Conservation (phyloP, 164 flowering plant genomes). For the Vitis rupestris region DNA sequence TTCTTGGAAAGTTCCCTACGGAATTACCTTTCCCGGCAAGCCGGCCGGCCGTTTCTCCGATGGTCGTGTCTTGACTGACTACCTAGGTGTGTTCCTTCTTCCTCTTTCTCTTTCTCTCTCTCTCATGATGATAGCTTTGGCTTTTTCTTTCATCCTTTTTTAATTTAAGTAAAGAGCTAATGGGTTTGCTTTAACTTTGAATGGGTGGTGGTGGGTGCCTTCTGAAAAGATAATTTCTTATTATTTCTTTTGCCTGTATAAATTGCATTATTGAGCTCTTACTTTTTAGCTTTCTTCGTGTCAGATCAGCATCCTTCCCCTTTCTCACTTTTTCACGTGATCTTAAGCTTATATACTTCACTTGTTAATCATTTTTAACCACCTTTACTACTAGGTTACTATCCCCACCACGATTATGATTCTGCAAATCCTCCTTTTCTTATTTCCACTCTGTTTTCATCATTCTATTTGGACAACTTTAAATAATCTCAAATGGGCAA, state of each 20-base stretch:
- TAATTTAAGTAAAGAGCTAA: too few species aligned
- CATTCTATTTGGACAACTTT: background rate
- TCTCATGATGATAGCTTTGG: background rate
- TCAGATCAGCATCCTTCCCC: slow-evolving; percentile 12
- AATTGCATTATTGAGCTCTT: background rate
- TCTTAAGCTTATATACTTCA: too few species aligned
- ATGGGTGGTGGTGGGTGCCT: slow-evolving; percentile 6
- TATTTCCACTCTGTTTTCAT: too few species aligned
- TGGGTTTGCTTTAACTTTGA: too few species aligned
- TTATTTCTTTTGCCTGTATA: background rate
- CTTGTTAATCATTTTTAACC: too few species aligned
- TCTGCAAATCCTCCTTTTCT: background rate
- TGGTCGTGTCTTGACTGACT: slow-evolving; percentile 42
- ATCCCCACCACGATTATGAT: too few species aligned
- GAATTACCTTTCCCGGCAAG: slow-evolving; percentile 38
- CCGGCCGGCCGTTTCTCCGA: slow-evolving; percentile 39
- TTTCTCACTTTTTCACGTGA: slow-evolving; percentile 8
- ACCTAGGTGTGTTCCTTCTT: slow-evolving; percentile 21
- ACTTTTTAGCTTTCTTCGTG: slow-evolving; percentile 1
- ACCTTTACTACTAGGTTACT: too few species aligned
- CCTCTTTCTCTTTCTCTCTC: background rate
- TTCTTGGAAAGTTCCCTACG: slow-evolving; percentile 37
- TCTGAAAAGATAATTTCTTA: background rate
- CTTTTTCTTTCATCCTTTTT: background rate
- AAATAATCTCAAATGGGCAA: too few species aligned